phyloP scores from a whole-genome alignment of 768 basidiomycete genomes.

The Galerina marginata region DNA sequence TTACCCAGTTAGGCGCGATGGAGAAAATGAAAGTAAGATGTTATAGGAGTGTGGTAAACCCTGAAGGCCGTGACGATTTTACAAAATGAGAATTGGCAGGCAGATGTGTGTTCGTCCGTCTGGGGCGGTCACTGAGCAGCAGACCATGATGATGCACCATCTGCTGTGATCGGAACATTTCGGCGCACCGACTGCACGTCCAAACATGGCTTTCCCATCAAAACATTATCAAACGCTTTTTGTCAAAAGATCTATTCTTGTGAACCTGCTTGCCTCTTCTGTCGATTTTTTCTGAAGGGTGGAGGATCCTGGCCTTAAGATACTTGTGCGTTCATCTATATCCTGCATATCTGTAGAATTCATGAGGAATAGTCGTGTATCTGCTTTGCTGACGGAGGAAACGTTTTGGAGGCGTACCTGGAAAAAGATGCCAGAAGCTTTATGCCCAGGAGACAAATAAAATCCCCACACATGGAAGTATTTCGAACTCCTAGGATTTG shows the following conservation, averaged over 20 bases:
- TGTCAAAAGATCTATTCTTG: constrained; percentile 11
- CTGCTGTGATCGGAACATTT: constrained; percentile 43
- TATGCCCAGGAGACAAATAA: constrained; percentile 43
- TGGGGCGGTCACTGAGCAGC: constrained; percentile 13
- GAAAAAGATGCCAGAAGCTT: constrained; percentile 41
- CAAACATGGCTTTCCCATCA: constrained; percentile 23
- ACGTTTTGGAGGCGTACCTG: constrained; percentile 39
- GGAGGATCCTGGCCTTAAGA: background rate
- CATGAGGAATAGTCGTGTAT: constrained; percentile 1
- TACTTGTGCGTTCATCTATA: background rate
- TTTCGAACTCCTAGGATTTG: constrained; percentile 49
- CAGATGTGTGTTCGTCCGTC: constrained; percentile 9
- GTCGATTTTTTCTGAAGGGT: background rate
- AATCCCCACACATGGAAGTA: constrained; percentile 44
- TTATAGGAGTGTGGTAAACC: background rate
- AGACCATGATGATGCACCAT: constrained; percentile 24
- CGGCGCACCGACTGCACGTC: constrained; percentile 32
- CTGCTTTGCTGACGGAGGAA: constrained; percentile 30
- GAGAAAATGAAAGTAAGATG: constrained; percentile 7
- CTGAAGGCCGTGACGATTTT: background rate
- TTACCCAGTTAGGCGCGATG: background rate
- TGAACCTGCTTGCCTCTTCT: constrained; percentile 3
- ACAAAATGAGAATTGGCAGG: too few relatives aligned
- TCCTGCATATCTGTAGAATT: background rate
- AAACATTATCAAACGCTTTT: constrained; percentile 19